Base-by-base conservation (phyloP, 2,329 filamentous ascomycete species). In the Bipolaris victoriae region DNA sequence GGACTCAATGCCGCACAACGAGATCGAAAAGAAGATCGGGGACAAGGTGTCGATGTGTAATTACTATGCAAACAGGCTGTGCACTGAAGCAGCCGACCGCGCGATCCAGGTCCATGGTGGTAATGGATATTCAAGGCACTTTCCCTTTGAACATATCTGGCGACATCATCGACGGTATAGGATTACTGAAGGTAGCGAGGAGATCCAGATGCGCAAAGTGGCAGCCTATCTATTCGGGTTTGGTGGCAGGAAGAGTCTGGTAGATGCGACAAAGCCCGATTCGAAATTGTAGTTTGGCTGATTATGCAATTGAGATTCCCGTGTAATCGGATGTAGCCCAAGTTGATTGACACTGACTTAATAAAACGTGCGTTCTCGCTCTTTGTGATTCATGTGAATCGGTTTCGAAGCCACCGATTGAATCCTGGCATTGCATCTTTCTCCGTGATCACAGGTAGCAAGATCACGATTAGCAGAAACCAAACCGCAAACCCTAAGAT, bases 31-130 rank as follows among this genome's bases (percentile, higher is more conserved):
- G 67, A 79, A 79, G 61, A 76, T 88, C n/a, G 83, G 84, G 22
- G 83, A 86, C 68, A 85, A 86, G 67, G 84, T 88, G 29, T 82
- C 79, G 52, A 88, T 88, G 86, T 88, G 86, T 73, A 88, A 88
- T 66, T 88, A 86, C 69, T 88, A 83, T 79, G 85, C 84, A 0
- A 88, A 88, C 65, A 75, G 86, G 35, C 71, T 88, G 36, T 86
- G 83, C 50, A 85, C 82, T 10, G 79, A 88, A 67, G 84, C 85
- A 2, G 86, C 86, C 2, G 86, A 88, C 67, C 78, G 82, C 29
- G 86, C 86, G 2, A 88, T 88, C 26, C 86, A 88, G 76, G 82
- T 86, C 10, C 81, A 85, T 65, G 86, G 86, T 6, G 84, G 84
- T 0, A 82, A 84, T 65, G 84, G 85, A 1, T 87, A 87, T 67